Evolutionary conservation across 805 yeast species (phyloP).

Genomic region (Lipomyces mesembrius): DNA sequence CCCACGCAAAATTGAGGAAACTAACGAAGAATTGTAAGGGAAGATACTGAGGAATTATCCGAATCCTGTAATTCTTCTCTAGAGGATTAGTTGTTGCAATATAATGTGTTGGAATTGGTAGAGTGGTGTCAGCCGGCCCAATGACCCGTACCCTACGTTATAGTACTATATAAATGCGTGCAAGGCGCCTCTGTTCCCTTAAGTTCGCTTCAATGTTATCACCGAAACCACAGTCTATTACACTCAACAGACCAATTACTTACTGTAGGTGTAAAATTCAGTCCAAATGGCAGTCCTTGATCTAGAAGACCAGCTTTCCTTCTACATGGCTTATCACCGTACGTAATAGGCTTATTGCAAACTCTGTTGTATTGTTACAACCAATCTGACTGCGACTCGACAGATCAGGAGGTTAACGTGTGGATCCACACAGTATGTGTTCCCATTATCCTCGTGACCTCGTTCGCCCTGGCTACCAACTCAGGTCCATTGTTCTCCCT

Average conservation of each 20-base stretch:
- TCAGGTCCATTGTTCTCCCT: slow-evolving; percentile 38
- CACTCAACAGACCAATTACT: background rate
- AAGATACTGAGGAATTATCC: too few species aligned
- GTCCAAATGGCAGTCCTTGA: slow-evolving; percentile 42
- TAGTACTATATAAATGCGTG: too few species aligned
- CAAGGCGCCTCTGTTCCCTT: too few species aligned
- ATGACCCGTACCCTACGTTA: too few species aligned
- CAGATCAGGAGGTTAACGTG: slow-evolving; percentile 62
- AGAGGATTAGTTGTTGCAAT: too few species aligned
- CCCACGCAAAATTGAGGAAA: too few species aligned
- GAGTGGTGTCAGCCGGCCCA: too few species aligned
- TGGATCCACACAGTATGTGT: slow-evolving; percentile 77
- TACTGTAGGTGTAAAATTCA: background rate
- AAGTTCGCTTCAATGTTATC: too few species aligned
- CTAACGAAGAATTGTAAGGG: too few species aligned
- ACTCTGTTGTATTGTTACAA: background rate
- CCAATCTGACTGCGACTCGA: slow-evolving; percentile 10
- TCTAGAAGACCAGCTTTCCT: slow-evolving; percentile 59
- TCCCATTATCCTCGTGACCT: slow-evolving; percentile 70
- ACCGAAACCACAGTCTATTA: too few species aligned
- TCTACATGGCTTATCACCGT: slow-evolving; percentile 56
- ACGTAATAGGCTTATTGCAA: slow-evolving; percentile 39
- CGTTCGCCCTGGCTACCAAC: slow-evolving; percentile 51
- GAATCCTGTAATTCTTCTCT: too few species aligned
- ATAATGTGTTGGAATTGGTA: too few species aligned